Percentiles rank a stretch among this genome's conserved stretches.
phyloP scores from a whole-genome alignment of 495 filamentous ascomycete genomes.

The Talaromyces liani region DNA sequence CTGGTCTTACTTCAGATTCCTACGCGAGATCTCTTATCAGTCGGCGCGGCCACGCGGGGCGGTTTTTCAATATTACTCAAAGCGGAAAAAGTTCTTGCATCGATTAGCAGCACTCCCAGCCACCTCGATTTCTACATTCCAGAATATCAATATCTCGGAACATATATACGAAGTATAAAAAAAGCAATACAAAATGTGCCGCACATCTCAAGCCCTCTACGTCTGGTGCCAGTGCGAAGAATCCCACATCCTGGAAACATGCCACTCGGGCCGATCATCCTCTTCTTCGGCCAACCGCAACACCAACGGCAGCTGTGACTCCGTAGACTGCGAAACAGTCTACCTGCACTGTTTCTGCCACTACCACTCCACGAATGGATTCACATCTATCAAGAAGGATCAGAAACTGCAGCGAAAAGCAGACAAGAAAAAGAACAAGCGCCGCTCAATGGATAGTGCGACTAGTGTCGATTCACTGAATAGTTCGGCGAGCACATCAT shows the following conservation, averaged over 20 bases:
- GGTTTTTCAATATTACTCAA: constrained; percentile 2
- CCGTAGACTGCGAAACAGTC: constrained; percentile 30
- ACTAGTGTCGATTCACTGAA: constrained; percentile 25
- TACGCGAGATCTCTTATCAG: background rate
- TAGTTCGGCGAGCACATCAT: constrained; percentile 29
- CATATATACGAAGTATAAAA: background rate
- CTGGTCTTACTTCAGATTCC: background rate
- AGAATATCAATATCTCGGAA: background rate
- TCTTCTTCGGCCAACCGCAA: constrained; percentile 1
- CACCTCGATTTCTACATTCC: background rate
- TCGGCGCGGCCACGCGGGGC: background rate
- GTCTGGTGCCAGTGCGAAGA: constrained; percentile 40
- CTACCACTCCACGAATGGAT: constrained; percentile 28
- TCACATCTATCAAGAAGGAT: constrained; percentile 31
- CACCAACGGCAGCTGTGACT: constrained; percentile 26
- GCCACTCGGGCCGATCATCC: constrained; percentile 21
- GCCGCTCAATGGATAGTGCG: constrained; percentile 16
- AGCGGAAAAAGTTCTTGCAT: background rate
- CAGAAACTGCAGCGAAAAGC: constrained; percentile 11
- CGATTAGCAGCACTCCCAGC: background rate
- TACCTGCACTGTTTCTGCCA: constrained; percentile 42
- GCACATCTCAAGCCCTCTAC: constrained; percentile 35
- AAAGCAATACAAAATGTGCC: constrained; percentile 26
- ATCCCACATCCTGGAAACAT: constrained; percentile 34
- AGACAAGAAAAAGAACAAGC: constrained; percentile 14